Base-by-base conservation (phyloP, 345 rosid species). In the Erucastrum elatum region DNA sequence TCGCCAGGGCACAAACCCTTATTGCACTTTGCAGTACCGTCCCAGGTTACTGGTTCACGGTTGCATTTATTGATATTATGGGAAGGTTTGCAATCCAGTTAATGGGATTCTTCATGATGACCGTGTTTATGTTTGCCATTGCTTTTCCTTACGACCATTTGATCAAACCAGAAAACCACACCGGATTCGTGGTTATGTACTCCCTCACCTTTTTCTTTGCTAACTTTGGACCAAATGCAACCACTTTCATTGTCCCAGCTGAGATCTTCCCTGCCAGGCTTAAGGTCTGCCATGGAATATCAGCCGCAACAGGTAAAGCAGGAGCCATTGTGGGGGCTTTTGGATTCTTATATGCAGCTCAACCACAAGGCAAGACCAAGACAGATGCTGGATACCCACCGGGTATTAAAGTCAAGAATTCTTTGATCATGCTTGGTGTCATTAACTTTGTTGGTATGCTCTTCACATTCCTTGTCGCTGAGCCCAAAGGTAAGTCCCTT, bases 401-500 rank as follows among this genome's bases (percentile, higher is more conserved):
- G 0, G 26, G 60, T 16, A 53, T 53, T 53, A 26, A 10, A 53
- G 60, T 53, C 26, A 53, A 53, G 60, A 53, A 53, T 16, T 53
- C 60, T 4, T 16, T 53, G 60, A 53, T 53, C 26, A 53, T 53
- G 60, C 60, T 53, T 53, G 60, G 60, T 16, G 60, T 53, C 60
- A 53, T 16, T 53, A 53, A 56, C 61, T 56, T 56, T 21, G 29
- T 58, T 9, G 62, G 30, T 58, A 58, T 26, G 65, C 65, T 61
- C 35, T 61, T 61, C 35, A 61, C 65, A 16, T 61, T 61, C 65
- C 65, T 61, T 1, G 65, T 61, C n/a, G 35, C 65, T 11, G 35
- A 61, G 8, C 65, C 65, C 35, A 61, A 61, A 15, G 65, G 65
- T 0, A 61, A 61, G 65, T 61, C 65, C 15, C 65, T 61, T 61